These are phyloP conservation scores for Inonotus obliquus DNA, from an alignment of 1,284 basidiomycete species.

Conservation along the genomic window DNA sequence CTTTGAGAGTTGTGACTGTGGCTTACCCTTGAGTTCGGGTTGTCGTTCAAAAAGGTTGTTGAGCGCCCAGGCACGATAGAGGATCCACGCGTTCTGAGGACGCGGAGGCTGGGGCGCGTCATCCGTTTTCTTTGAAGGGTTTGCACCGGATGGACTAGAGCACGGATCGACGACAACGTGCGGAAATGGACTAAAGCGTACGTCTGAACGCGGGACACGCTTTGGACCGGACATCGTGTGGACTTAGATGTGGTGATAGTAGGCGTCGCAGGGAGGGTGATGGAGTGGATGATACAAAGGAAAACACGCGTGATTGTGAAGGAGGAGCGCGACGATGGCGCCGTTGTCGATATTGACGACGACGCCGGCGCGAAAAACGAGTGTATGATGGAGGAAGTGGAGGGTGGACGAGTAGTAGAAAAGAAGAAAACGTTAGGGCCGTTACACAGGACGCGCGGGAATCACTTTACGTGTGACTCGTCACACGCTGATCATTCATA, in stretches of 20 bases:
- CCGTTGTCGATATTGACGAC: constrained; percentile 2
- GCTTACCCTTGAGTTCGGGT: constrained; percentile 30
- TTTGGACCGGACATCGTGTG: constrained; percentile 13
- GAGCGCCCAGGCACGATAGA: constrained; percentile 77
- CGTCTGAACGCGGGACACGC: constrained; percentile 1
- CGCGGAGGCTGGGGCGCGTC: constrained; percentile 46
- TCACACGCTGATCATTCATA: not conserved
- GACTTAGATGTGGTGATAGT: constrained; percentile 11
- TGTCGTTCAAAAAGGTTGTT: constrained; percentile 33
- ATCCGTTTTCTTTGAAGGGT: not conserved
- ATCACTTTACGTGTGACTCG: not conserved
- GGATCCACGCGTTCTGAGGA: constrained; percentile 88
- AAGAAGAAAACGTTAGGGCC: not conserved
- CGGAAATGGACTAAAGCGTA: constrained; percentile 1
- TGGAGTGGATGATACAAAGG: not conserved
- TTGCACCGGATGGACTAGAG: not conserved
- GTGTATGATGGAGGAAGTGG: not conserved
- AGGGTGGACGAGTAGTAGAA: not conserved
- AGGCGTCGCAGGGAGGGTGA: not conserved
- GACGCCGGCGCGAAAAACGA: not conserved
- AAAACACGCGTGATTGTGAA: not conserved
- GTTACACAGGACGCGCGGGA: not conserved
- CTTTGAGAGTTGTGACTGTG: constrained; percentile 72
- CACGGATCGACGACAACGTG: constrained; percentile 6
- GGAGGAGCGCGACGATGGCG: constrained; percentile 4